Base-by-base conservation (phyloP, 129 eudicot genomes). In the Apium graveolens region DNA sequence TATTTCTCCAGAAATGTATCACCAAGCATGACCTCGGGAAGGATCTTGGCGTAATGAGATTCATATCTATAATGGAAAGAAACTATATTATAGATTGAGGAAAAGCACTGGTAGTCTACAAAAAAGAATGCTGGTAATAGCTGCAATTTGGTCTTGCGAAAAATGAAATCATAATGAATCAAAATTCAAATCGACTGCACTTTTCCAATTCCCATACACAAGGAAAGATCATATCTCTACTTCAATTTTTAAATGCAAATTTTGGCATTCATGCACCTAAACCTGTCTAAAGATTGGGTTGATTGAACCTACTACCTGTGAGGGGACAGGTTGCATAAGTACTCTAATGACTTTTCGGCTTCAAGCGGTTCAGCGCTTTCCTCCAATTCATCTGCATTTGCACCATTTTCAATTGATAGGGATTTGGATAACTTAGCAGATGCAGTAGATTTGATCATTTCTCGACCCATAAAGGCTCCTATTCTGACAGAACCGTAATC, bases 381-480 rank as follows among this genome's bases (percentile, higher is more conserved):
- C 76, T 95, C 99, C 37, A 87, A 39, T 75, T 92, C 97, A 78
- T 90, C 90, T 29, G 83, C 80, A 55, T 74, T 76, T 29, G 53
- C 83, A 27, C 88, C 92, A 66, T 41, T 73, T 89, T 43, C 86
- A 76, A 46, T 83, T 80, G 91, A 78, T 70, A 62, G 48, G 62
- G 96, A 83, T 48, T 68, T 68, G 11, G 93, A 84, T 75, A 89
- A 70, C 82, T 81, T 73, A 71, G 73, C 80, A 35, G 92, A 84
- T 73, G 99, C 99, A 17, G 85, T 76, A 18, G 94, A 90, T 78
- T 88, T 92, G 18, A 95, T 85, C 75, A 95, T 88, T 78, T 88
- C 88, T 24, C 96, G 89, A 76, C 99, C 99, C 99, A 95, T 95
- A 73, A 91, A 95, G 27, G 99, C 97, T 45, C 99, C 99, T 70